A percentile compares a stretch with the other conserved stretches of the same genome.
Conservation (phyloP, 805 yeast genomes). For the Metschnikowia kunwiensis region DNA sequence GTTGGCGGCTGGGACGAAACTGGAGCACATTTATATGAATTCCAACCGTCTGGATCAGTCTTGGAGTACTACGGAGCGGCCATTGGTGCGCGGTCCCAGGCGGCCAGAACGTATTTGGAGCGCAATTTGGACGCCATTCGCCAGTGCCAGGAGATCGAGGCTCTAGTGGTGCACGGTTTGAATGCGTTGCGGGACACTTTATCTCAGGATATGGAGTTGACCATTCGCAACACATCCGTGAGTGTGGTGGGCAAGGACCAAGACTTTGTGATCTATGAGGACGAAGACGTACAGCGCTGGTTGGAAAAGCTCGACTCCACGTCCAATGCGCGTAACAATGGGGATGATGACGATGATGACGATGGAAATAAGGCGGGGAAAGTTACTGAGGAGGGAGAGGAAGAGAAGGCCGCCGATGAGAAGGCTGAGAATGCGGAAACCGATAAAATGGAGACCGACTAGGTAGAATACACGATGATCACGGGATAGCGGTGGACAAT, state of each 20-base stretch:
- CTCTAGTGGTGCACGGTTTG: constrained; percentile 80
- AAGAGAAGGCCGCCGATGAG: constrained; percentile 13
- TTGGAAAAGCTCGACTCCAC: constrained; percentile 69
- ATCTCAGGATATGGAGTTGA: constrained; percentile 90
- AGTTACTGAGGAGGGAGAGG: constrained; percentile 10
- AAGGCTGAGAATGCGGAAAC: constrained; percentile 14
- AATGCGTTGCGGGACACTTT: constrained; percentile 91
- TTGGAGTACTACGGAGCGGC: constrained; percentile 91
- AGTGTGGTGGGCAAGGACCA: constrained; percentile 86
- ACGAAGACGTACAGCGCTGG: constrained; percentile 84
- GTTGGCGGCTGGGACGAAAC: constrained; percentile 89
- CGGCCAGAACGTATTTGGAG: constrained; percentile 94
- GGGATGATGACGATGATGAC: constrained; percentile 29
- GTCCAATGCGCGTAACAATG: constrained; percentile 53
- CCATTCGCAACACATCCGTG: constrained; percentile 77
- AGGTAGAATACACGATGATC: constrained; percentile 9
- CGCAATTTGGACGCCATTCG: constrained; percentile 71
- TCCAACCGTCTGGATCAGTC: constrained; percentile 93
- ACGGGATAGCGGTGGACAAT: neutral
- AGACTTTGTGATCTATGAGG: constrained; percentile 76
- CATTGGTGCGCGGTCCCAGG: constrained; percentile 98
- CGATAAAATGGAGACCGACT: constrained; percentile 44
- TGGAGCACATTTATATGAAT: constrained; percentile 92
- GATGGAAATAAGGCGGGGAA: constrained; percentile 18
- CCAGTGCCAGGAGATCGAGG: constrained; percentile 57